Evolutionary conservation across 768 basidiomycete genomes (phyloP), one percentile per base, ranked within the genome.

Genomic region (Trametes cubensis): DNA sequence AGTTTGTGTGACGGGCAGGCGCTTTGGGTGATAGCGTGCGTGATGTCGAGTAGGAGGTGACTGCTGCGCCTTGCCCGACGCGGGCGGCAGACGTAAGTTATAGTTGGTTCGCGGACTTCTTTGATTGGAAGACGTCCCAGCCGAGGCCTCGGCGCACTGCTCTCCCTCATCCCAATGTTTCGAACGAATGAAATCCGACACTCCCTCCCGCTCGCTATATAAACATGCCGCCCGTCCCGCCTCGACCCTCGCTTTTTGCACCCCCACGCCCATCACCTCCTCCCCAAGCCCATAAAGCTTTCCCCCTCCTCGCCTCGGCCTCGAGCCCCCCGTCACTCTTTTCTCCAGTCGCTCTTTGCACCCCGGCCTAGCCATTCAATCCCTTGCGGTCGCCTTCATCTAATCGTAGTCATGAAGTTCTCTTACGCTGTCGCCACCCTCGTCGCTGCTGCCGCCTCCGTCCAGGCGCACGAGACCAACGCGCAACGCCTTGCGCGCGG

Each of bases 401-500:
- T 30, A 42, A n/a, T 49, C 39, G 46, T 46, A 40, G 40, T 45
- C 20, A 64, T 64, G 63, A 64, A 60, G 63, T 60, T 64, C 63
- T 28, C 59, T 5, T 60, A 56, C 58, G 58, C 63, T 55, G 38
- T 57, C 55, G 59, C 59, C 21, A 55, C 63, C 28, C 42, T 64
- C 54, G 49, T 60, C 30, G 63, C 59, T 34, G 45, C 63, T 38
- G 59, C 63, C 45, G 63, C 55, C 49, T 60, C 59, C 20, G 63
- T 57, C 49, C 49, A 60, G 49, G 63, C 63, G 23, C 8, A 23
- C 48, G 63, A 60, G 54, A 60, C 63, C 55, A 64, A 64, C 58
- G 63, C 48, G 11, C 34, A 64, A 15, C 63, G 63, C 23, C 48
- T 64, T 50, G 63, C 63, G 1, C 63, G 58, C 55, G 63, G 63